Evolutionary conservation across 176 grass and related monocot genomes (phyloP).

Genomic region (Aegilops longissima): DNA sequence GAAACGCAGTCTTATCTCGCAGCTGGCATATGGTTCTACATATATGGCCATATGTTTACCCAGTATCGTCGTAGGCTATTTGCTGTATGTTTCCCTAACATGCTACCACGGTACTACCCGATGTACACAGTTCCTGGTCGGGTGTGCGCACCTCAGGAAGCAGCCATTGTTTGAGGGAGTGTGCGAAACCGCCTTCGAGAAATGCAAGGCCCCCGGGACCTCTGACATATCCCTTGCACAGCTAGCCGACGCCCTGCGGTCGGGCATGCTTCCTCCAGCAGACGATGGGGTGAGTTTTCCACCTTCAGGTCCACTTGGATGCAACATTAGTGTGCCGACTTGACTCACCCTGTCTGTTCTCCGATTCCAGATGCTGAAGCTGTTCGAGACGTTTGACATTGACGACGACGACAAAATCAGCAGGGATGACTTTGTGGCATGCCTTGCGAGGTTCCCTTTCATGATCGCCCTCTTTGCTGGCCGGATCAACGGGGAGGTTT

Average conservation of each 20-base stretch:
- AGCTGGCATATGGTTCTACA: neutral
- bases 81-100: neutral
- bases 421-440: constrained; percentile 68
- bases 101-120: neutral
- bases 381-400: constrained; percentile 59
- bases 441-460: constrained; percentile 65
- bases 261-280: constrained; percentile 18
- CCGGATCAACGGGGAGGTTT: constrained; percentile 47
- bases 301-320: neutral
- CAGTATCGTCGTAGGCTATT: too few species aligned
- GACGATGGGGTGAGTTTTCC: constrained; percentile 30
- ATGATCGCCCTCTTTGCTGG: constrained; percentile 67
- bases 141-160: constrained; percentile 70
- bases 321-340: neutral
- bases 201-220: constrained; percentile 38
- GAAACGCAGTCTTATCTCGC: neutral
- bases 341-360: neutral
- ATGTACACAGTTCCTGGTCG: constrained; percentile 71
- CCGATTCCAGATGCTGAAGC: constrained; percentile 50
- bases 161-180: constrained; percentile 59
- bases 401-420: constrained; percentile 54
- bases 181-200: constrained; percentile 66
- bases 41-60: neutral
- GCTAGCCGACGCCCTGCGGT: constrained; percentile 30
- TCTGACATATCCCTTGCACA: constrained; percentile 38